phyloP scores from a whole-genome alignment of 306 rosid genomes.

The Cicer yamashitae region DNA sequence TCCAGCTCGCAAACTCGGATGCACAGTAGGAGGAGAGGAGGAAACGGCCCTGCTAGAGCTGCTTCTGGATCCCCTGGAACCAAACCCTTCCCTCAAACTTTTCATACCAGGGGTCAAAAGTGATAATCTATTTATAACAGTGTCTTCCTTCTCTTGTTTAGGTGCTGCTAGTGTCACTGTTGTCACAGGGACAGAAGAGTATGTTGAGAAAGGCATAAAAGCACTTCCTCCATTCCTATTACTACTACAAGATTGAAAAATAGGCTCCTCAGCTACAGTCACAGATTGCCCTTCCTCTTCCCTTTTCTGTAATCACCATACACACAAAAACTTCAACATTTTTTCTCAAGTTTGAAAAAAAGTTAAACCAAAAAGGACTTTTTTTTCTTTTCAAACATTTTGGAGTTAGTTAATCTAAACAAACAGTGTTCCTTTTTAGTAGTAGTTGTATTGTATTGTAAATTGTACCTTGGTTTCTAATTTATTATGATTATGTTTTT shows the following conservation, averaged over 20 bases:
- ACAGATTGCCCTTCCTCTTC: conserved; percentile 54
- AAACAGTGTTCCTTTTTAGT: not conserved
- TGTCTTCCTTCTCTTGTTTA: conserved; percentile 74
- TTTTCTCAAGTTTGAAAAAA: not conserved
- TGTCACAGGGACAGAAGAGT: conserved; percentile 54
- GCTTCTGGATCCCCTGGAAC: conserved; percentile 63
- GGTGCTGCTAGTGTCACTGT: conserved; percentile 39
- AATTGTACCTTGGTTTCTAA: conserved; percentile 64
- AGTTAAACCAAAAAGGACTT: not conserved
- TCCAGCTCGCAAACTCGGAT: conserved; percentile 49
- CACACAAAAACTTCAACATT: not conserved
- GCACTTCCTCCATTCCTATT: conserved; percentile 56
- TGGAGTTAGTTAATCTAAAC: not conserved
- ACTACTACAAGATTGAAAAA: conserved; percentile 59
- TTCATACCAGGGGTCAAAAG: conserved; percentile 65
- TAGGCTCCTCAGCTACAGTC: conserved; percentile 52
- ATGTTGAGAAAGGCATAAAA: conserved; percentile 64
- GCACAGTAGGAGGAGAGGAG: conserved; percentile 55
- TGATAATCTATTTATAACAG: conserved; percentile 66
- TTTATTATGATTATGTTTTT: conserved; percentile 47
- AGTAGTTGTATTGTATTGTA: not conserved
- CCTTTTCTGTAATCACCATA: conserved; percentile 52
- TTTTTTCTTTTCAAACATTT: not conserved
- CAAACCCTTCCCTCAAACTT: conserved; percentile 63
- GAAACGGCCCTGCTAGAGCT: conserved; percentile 59